A percentile compares a stretch with the other conserved stretches of the same genome.
These are phyloP conservation scores for Craterostigma plantagineum DNA, from an alignment of 257 asterid genomes.

Conservation along the genomic window DNA sequence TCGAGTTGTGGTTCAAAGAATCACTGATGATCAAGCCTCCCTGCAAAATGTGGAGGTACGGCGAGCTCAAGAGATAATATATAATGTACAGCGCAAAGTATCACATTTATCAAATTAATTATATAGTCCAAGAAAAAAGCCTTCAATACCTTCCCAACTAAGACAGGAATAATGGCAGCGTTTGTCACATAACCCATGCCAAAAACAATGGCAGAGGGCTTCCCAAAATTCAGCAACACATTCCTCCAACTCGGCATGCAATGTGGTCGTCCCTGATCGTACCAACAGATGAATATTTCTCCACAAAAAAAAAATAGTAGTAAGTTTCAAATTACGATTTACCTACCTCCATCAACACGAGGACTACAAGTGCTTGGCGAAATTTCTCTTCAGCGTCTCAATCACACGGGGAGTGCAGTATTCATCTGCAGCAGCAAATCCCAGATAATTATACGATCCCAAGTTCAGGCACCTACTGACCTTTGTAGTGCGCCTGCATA, in stretches of 20 bases:
- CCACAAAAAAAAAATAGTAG: constrained; percentile 3
- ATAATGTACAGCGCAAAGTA: constrained; percentile 3
- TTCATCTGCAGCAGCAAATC: constrained; percentile 97
- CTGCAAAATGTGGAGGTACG: constrained; percentile 19
- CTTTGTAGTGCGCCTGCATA: constrained; percentile 48
- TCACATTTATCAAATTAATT: constrained; percentile 1
- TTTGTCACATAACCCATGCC: constrained; percentile 99
- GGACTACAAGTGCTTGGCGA: constrained; percentile 86
- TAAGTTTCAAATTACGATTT: constrained; percentile 3
- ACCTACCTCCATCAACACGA: constrained; percentile 98
- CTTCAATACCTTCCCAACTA: constrained; percentile 59
- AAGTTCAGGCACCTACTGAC: constrained; percentile 75
- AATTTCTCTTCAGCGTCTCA: constrained; percentile 65
- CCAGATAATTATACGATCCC: constrained; percentile 95
- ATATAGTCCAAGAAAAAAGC: constrained; percentile 1
- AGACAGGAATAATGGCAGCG: constrained; percentile 86
- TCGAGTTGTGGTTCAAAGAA: constrained; percentile 91
- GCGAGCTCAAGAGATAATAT: constrained; percentile 1
- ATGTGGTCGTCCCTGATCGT: constrained; percentile 53
- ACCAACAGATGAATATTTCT: background rate
- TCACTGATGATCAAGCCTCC: constrained; percentile 94
- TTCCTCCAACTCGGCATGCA: constrained; percentile 78
- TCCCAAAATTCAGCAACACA: constrained; percentile 84
- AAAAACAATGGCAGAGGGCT: constrained; percentile 80
- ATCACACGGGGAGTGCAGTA: constrained; percentile 92